Evolutionary conservation across 352 stramenopile genomes (phyloP), one percentile per base, ranked within the genome.

Genomic region (Phytopythium chamaehyphon): DNA sequence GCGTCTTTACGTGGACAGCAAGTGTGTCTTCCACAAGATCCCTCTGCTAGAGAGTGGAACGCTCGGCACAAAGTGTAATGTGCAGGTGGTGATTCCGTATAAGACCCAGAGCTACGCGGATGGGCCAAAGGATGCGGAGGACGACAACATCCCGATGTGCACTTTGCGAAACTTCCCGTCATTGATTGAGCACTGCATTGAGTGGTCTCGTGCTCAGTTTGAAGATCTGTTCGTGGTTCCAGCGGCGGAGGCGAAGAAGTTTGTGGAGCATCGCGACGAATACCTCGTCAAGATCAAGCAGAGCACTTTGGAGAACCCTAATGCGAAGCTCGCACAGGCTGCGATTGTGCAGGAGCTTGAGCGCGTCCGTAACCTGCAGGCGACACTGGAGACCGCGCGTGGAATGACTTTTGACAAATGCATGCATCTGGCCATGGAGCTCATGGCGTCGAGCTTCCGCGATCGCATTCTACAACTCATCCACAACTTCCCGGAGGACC

Each of bases 151-250:
- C 61, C 97, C 97, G 19, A 97, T 99, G 61, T 99, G 97, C 68
- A 99, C 97, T 6, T 73, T 99, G 39, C 98, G 98, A 62, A 99
- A 99, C 81, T 99, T 99, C 61, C 97, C 97, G 24, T 92, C 81
- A n/a, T 61, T 93, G 7, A 93, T 91, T 49, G 83, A 93, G 40
- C 98, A 99, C 79, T 99, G 96, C 64, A 99, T 99, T 59, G 97
- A 99, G 42, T 99, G 97, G 97, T 95, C 95, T n/a, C 80, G 83
- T 16, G 83, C 83, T 19, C 83, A 93, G 61, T 93, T 93, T 59
- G 81, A 91, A 62, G 83, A 93, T 40, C 35, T 88, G 18, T 93
- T 93, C 47, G 81, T 96, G 23, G 83, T 84, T 14, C 84, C 85
- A 9, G 79, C 83, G 21, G 71, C 75, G 6, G 86, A 95, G 22